A percentile compares a stretch with the other conserved stretches of the same genome.
Evolutionary conservation across 148 eudicot genomes (phyloP).

Genomic region (Rhododendron williamsianum): DNA sequence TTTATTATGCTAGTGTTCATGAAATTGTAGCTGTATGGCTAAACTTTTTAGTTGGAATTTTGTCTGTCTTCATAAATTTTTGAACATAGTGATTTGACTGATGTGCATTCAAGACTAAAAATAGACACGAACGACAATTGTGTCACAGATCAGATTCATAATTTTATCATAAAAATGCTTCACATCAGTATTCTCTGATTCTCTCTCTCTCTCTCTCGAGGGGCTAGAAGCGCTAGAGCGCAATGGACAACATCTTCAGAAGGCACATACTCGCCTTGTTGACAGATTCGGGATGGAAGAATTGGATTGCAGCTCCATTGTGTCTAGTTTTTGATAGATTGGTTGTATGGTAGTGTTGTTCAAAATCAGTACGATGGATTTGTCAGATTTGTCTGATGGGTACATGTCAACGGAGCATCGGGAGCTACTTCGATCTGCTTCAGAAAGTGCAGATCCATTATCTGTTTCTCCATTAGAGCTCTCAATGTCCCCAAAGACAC

Average conservation of each 20-base stretch:
- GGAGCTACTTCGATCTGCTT: slow-evolving; percentile 13
- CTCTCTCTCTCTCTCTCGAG: background rate
- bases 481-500: background rate
- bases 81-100: background rate
- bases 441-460: slow-evolving; percentile 13
- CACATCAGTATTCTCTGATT: background rate
- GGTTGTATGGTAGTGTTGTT: background rate
- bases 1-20: no score
- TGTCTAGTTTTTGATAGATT: background rate
- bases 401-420: slow-evolving; percentile 15
- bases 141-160: background rate
- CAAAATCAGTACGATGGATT: slow-evolving; percentile 1
- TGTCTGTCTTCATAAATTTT: background rate
- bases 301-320: background rate
- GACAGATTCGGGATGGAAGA: background rate
- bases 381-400: background rate
- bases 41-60: no score
- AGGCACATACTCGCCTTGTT: background rate
- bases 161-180: background rate
- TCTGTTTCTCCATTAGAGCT: slow-evolving; percentile 8
- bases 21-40: no score
- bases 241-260: background rate
- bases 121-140: no score
- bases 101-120: background rate
- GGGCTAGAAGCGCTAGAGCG: background rate